These are phyloP conservation scores for Globisporangium nunn DNA, from an alignment of 352 stramenopile species.

Conservation along the genomic window DNA sequence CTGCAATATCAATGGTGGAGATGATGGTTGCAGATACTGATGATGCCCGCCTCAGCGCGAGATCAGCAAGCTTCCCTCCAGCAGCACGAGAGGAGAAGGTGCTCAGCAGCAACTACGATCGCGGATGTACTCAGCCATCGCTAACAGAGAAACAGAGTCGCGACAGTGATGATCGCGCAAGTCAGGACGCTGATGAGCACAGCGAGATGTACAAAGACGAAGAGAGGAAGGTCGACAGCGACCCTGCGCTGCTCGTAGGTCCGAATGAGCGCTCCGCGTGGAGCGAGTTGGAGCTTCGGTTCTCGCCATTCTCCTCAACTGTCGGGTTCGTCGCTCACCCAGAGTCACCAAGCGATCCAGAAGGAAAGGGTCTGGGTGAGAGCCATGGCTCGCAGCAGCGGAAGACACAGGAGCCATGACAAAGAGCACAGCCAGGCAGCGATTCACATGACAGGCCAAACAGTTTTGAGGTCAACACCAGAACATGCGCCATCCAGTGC, in stretches of 20 bases:
- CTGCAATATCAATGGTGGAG: neutral
- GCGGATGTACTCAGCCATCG: neutral
- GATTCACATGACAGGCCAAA: no score
- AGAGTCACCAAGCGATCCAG: no score
- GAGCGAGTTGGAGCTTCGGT: neutral
- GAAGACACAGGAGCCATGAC: no score
- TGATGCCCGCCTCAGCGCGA: neutral
- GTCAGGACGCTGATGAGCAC: neutral
- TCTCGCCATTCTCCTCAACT: conserved; percentile 2
- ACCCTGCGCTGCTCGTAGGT: neutral
- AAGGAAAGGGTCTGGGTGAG: no score
- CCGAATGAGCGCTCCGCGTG: neutral
- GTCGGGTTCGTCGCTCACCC: neutral
- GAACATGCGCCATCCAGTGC: no score
- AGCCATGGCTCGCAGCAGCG: no score
- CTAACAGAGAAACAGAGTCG: no score
- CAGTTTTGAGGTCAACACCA: no score
- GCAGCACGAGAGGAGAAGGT: neutral
- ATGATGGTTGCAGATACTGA: neutral
- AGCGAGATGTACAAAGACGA: conserved; percentile 6
- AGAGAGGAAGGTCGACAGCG: neutral
- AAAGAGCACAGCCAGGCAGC: no score
- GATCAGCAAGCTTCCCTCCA: neutral
- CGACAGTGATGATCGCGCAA: neutral
- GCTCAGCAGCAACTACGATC: neutral